phyloP scores from a whole-genome alignment of 352 stramenopile species.

The Halophytophthora polymorphica region DNA sequence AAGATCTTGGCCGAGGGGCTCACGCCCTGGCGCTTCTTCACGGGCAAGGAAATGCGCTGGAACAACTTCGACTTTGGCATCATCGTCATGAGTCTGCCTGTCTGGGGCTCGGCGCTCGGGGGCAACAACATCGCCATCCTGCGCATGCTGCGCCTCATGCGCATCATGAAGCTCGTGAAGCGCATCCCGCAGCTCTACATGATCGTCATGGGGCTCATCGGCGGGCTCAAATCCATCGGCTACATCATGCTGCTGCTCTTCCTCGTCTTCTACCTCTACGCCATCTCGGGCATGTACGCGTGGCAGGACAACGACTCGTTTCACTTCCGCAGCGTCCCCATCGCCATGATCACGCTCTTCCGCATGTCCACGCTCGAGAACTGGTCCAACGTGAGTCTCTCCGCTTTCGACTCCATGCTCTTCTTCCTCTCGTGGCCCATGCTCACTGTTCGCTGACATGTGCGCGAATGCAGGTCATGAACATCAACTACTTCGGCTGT shows the following conservation, averaged over 20 bases:
- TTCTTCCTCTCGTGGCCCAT: constrained; percentile 11
- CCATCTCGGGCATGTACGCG: constrained; percentile 89
- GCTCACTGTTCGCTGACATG: not conserved
- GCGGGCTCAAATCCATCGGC: constrained; percentile 84
- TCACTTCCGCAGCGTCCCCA: constrained; percentile 73
- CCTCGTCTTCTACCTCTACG: constrained; percentile 89
- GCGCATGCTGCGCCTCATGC: constrained; percentile 81
- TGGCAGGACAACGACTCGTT: constrained; percentile 87
- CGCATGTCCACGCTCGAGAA: constrained; percentile 82
- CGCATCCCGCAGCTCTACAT: constrained; percentile 88
- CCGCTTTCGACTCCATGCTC: not conserved
- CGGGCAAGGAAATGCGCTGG: constrained; percentile 68
- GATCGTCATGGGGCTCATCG: constrained; percentile 89
- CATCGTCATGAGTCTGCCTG: constrained; percentile 72
- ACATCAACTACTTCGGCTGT: constrained; percentile 81
- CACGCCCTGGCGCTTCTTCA: constrained; percentile 73
- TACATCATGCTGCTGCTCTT: constrained; percentile 88
- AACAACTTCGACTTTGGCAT: constrained; percentile 87
- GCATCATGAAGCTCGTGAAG: constrained; percentile 91
- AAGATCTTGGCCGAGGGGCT: constrained; percentile 82
- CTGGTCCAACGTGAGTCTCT: constrained; percentile 57
- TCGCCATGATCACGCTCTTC: constrained; percentile 85
- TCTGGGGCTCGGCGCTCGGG: constrained; percentile 63
- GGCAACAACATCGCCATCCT: constrained; percentile 80
- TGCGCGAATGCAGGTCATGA: constrained; percentile 49